A percentile compares a stretch with the other conserved stretches of the same genome.
Conservation (phyloP, 441 rosid genomes). For the Manihot esculenta region DNA sequence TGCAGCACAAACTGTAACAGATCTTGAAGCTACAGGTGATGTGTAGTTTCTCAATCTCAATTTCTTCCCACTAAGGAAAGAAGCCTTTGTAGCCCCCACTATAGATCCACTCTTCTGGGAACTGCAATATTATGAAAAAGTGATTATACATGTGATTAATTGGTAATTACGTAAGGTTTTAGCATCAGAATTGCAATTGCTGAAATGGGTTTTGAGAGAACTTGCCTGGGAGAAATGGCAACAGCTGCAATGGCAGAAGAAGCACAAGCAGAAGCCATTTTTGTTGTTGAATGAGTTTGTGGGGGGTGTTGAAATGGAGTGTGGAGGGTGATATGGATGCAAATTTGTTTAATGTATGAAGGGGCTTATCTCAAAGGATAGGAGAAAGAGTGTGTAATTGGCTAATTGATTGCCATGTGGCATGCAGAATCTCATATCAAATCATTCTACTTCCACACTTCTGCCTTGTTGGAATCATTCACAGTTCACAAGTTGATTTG, state of each 20-base stretch:
- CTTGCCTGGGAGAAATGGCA: conserved; percentile 71
- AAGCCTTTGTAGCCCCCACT: conserved; percentile 48
- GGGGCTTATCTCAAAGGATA: conserved; percentile 68
- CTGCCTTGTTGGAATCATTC: conserved; percentile 31
- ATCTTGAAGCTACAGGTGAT: conserved; percentile 33
- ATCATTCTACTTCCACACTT: conserved; percentile 25
- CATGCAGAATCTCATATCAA: conserved; percentile 40
- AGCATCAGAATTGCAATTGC: background rate
- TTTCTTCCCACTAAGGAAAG: conserved; percentile 73
- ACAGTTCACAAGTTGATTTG: background rate
- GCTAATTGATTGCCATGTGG: conserved; percentile 48
- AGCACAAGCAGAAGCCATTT: conserved; percentile 87
- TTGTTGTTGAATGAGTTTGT: background rate
- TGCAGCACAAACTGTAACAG: conserved; percentile 49
- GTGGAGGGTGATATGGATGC: conserved; percentile 15
- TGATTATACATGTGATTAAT: too few relatives aligned
- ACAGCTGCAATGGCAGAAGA: conserved; percentile 75
- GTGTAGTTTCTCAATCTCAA: conserved; percentile 44
- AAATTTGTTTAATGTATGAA: conserved; percentile 28
- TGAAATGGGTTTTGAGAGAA: conserved; percentile 16
- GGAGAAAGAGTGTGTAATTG: conserved; percentile 34
- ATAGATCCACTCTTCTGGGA: conserved; percentile 52
- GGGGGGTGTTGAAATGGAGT: conserved; percentile 2
- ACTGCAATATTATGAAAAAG: too few relatives aligned
- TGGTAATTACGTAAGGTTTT: too few relatives aligned